Evolutionary conservation across 345 rosid species (phyloP).

Genomic region (Toxicodendron radicans): DNA sequence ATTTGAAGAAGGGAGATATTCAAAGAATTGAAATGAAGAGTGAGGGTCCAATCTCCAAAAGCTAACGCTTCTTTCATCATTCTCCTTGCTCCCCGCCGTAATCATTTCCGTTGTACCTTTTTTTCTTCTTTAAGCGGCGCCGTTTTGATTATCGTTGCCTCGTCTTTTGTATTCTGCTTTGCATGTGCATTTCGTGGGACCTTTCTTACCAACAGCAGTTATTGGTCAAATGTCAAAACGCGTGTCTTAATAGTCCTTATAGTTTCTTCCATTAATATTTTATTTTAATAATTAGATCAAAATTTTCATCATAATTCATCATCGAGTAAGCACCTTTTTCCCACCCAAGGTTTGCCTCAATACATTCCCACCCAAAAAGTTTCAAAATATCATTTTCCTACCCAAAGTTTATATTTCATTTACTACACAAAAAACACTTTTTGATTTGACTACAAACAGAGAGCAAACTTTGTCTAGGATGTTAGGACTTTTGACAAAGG

Average conservation of each 20-base stretch:
- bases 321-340: no score
- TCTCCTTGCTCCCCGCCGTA: constrained; percentile 29
- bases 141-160: constrained; percentile 2
- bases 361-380: no score
- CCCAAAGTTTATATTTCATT: no score
- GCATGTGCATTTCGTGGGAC: constrained; percentile 2
- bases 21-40: constrained; percentile 8
- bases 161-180: neutral
- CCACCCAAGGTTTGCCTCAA: no score
- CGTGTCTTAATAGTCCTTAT: neutral
- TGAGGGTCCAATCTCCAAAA: neutral
- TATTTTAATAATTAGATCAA: no score
- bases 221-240: constrained; percentile 7
- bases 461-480: no score
- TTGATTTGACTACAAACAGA: no score
- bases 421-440: no score
- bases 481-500: no score
- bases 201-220: neutral
- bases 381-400: no score
- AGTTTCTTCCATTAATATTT: neutral
- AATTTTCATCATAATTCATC: no score
- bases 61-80: constrained; percentile 16
- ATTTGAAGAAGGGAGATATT: constrained; percentile 14
- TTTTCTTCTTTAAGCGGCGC: constrained; percentile 15
- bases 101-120: constrained; percentile 24